A percentile compares a stretch with the other conserved stretches of the same genome.
Evolutionary conservation across 805 yeast species (phyloP).

Genomic region (Candida michaelii): DNA sequence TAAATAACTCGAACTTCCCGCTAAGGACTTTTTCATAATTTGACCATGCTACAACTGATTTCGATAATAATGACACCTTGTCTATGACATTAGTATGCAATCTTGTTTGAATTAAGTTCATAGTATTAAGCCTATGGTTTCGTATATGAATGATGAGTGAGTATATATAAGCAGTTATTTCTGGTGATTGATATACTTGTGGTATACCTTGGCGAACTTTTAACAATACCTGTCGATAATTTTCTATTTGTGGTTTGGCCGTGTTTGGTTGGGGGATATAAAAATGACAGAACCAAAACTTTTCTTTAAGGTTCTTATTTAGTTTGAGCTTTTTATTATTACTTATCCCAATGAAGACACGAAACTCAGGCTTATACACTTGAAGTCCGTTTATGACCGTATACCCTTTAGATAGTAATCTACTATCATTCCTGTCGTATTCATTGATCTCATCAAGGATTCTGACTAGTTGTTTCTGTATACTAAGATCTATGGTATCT

Average conservation of each 20-base stretch:
- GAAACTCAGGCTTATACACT: constrained; percentile 17
- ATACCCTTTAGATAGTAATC: background rate
- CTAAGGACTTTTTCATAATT: background rate
- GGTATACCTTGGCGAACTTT: constrained; percentile 3
- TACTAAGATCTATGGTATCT: constrained; percentile 11
- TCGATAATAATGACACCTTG: constrained; percentile 27
- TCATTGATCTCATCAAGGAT: constrained; percentile 21
- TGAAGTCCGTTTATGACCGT: constrained; percentile 7
- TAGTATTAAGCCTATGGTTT: constrained; percentile 38
- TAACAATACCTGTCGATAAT: background rate
- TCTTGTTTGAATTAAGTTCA: constrained; percentile 36
- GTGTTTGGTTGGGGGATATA: background rate
- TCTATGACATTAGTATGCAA: constrained; percentile 33
- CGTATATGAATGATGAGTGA: constrained; percentile 38
- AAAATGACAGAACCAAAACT: constrained; percentile 28
- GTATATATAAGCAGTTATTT: constrained; percentile 35
- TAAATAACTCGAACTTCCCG: constrained; percentile 22
- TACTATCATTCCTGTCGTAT: constrained; percentile 20
- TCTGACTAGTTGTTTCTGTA: constrained; percentile 19
- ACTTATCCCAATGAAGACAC: constrained; percentile 18
- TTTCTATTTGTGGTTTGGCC: background rate
- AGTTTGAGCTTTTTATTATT: constrained; percentile 13
- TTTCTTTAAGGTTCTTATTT: constrained; percentile 22
- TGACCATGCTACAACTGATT: constrained; percentile 24
- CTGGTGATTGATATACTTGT: constrained; percentile 32